phyloP scores from a whole-genome alignment of 192 early-diverging fungal species.

The Backusella macrospora region DNA sequence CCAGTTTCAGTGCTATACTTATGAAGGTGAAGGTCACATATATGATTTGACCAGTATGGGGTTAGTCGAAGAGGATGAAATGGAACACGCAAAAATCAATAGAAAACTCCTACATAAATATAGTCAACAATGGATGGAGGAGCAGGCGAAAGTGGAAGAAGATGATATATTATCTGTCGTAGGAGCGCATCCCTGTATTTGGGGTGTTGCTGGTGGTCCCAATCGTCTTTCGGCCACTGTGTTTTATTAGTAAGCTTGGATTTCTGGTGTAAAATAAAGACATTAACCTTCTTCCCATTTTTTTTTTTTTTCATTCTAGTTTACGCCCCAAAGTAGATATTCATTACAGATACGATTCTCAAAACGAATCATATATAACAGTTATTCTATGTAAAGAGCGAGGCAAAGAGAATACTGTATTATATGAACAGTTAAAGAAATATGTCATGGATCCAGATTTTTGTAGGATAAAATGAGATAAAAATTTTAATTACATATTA shows the following conservation, averaged over 20 bases:
- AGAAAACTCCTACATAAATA: conserved; percentile 9
- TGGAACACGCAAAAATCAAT: not conserved
- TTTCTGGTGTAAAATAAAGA: not conserved
- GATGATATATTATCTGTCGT: not conserved
- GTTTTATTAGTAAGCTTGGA: not conserved
- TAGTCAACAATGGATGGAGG: conserved; percentile 19
- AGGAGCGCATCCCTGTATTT: not conserved
- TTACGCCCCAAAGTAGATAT: conserved; percentile 16
- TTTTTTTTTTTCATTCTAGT: not conserved
- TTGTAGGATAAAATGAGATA: not conserved
- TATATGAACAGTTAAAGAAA: conserved; percentile 2
- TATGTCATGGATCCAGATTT: conserved; percentile 17
- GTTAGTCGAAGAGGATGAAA: not conserved
- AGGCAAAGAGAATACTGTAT: not conserved
- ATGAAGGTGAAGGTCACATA: conserved; percentile 16
- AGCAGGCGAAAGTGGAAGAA: conserved; percentile 13
- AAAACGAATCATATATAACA: not conserved
- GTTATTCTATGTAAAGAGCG: conserved; percentile 1
- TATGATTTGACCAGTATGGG: not conserved
- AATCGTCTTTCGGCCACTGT: not conserved
- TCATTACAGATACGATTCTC: not conserved
- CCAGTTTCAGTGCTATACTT: not conserved
- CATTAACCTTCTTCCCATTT: too few species aligned
- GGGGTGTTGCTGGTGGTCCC: not conserved
- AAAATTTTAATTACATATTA: not conserved